Evolutionary conservation across 495 filamentous ascomycete species (phyloP).

Genomic region (Glutinoglossum americanum): DNA sequence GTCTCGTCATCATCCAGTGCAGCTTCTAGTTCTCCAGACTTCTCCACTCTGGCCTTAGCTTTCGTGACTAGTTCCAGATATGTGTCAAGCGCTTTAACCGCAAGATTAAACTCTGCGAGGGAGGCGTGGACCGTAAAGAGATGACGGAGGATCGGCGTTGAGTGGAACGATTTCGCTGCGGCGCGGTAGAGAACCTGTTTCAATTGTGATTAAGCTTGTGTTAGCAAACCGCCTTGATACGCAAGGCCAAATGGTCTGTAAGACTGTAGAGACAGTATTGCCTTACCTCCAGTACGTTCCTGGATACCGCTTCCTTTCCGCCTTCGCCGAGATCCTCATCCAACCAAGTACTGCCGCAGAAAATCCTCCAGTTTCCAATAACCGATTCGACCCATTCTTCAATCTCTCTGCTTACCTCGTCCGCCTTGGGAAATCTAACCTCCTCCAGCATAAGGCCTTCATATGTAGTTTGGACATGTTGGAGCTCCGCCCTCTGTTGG

Average conservation of each 20-base stretch:
- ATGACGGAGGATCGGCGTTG: constrained; percentile 63
- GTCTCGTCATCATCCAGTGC: constrained; percentile 57
- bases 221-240: background rate
- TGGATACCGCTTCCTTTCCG: constrained; percentile 47
- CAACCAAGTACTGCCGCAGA: constrained; percentile 52
- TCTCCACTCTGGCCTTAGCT: constrained; percentile 58
- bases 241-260: background rate
- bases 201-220: background rate
- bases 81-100: constrained; percentile 66
- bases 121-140: constrained; percentile 74
- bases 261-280: background rate
- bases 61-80: constrained; percentile 71
- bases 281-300: constrained; percentile 49
- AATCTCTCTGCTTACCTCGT: constrained; percentile 46
- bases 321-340: constrained; percentile 60
- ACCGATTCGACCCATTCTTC: constrained; percentile 64
- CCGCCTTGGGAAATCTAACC: constrained; percentile 63
- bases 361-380: constrained; percentile 62
- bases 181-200: constrained; percentile 59
- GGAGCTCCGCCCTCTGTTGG: constrained; percentile 49
- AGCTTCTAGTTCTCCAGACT: constrained; percentile 47
- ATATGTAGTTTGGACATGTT: constrained; percentile 50
- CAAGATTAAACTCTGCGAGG: constrained; percentile 72
- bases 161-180: constrained; percentile 83
- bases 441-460: constrained; percentile 52